Evolutionary conservation across 2,329 filamentous ascomycete genomes (phyloP), one percentile per base, ranked within the genome.

Genomic region (Fusarium concolor): DNA sequence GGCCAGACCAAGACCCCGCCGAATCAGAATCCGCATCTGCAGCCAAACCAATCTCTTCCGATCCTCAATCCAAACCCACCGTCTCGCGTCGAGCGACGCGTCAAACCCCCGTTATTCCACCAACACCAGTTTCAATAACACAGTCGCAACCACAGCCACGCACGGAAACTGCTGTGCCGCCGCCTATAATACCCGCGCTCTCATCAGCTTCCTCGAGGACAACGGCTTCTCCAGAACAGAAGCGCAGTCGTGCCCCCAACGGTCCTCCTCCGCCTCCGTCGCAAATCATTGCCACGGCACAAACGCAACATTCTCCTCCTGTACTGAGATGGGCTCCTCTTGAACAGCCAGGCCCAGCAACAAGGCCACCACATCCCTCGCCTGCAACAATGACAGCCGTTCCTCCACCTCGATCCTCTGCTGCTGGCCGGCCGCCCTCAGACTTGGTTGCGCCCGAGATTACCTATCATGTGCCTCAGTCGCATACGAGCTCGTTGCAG

Each of bases 381-480:
- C 35, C 54, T 47, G 22, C 45, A 44, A 62, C 63, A 37, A 76
- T 76, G 74, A 70, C 62, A 39, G 72, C 61, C 59, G 44, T 73
- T 44, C 55, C 61, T 15, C 51, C 64, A 17, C 58, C 70, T 53
- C 56, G 61, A 20, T 45, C 57, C 31, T 42, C 45, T 17, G 49
- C 46, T 20, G 50, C 61, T 43, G 62, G 69, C 43, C 54, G 74
- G 24, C 77, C 77, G 6, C 75, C 75, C 10, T 76, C 79, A 17
- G 74, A 78, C 59, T 70, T 80, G 17, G 78, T 80, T 61, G 77
- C 79, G 15, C 80, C 79, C n/a, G 78, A 82, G 56, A 80, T 80
- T 51, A 78, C 78, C 31, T 80, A 82, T 56, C 79, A 81, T 53
- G 76, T 78, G 3, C 76, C 79, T 17, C 79, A 81, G 20, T 69